These are phyloP conservation scores for Polyporus arcularius DNA, from an alignment of 768 basidiomycete species.

Conservation along the genomic window DNA sequence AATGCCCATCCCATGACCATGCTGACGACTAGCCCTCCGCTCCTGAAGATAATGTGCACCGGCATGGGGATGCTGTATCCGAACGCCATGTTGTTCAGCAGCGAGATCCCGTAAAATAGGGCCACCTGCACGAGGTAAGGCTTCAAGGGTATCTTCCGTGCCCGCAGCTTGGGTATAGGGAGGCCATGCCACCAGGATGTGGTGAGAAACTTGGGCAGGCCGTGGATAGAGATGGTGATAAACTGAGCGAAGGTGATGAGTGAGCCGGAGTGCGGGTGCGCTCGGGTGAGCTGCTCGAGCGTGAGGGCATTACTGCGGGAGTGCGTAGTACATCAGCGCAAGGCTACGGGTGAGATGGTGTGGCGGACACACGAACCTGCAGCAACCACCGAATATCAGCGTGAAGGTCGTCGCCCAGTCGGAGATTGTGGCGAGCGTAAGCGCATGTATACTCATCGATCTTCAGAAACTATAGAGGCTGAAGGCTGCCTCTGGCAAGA, in stretches of 20 bases:
- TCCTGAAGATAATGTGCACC: constrained; percentile 93
- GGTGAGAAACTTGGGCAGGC: constrained; percentile 62
- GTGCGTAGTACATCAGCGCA: constrained; percentile 6
- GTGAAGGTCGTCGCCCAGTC: constrained; percentile 68
- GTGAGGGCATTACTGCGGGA: constrained; percentile 71
- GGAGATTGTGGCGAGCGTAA: constrained; percentile 23
- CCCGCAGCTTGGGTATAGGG: constrained; percentile 50
- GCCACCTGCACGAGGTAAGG: constrained; percentile 80
- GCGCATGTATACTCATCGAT: constrained; percentile 8
- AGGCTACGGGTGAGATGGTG: not conserved
- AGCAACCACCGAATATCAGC: constrained; percentile 90
- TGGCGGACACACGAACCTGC: constrained; percentile 50
- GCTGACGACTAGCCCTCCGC: constrained; percentile 82
- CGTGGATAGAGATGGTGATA: constrained; percentile 70
- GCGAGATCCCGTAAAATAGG: constrained; percentile 76
- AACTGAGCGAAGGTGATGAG: constrained; percentile 91
- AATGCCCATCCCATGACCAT: constrained; percentile 79
- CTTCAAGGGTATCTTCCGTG: constrained; percentile 66
- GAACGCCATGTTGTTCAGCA: constrained; percentile 92
- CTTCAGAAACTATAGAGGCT: not conserved
- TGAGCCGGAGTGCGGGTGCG: constrained; percentile 71
- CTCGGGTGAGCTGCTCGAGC: constrained; percentile 69
- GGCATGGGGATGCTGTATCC: constrained; percentile 85
- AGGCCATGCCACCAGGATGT: constrained; percentile 22
- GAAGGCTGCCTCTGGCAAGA: not conserved